These are phyloP conservation scores for Clarireedia homoeocarpa DNA, from an alignment of 2,329 filamentous ascomycete species.

Conservation along the genomic window DNA sequence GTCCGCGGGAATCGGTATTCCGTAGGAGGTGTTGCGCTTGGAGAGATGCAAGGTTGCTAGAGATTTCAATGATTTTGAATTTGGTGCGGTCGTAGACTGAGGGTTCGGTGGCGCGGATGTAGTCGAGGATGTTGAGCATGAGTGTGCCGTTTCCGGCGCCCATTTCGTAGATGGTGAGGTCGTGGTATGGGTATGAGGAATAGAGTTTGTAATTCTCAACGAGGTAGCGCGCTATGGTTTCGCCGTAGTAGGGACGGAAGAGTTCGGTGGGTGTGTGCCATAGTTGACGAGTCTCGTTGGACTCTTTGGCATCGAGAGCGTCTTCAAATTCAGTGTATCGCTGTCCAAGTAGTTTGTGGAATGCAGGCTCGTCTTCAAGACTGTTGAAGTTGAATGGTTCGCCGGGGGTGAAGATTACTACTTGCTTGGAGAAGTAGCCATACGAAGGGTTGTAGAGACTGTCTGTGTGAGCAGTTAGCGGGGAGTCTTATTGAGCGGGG, in stretches of 20 bases:
- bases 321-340: constrained; percentile 91
- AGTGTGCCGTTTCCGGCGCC: constrained; percentile 93
- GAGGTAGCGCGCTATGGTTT: constrained; percentile 93
- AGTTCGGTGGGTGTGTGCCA: constrained; percentile 99
- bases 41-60: constrained; percentile 66
- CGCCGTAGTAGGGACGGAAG: constrained; percentile 92
- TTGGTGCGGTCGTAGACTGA: constrained; percentile 90
- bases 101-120: constrained; percentile 81
- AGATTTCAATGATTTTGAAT: constrained; percentile 96
- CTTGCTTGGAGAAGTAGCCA: constrained; percentile 94
- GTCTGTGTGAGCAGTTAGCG: constrained; percentile 45
- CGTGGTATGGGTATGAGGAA: constrained; percentile 88
- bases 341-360: constrained; percentile 66
- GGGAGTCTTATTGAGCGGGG: neutral
- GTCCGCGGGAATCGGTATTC: constrained; percentile 62
- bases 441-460: constrained; percentile 92
- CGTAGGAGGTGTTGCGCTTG: constrained; percentile 65
- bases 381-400: constrained; percentile 82
- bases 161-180: constrained; percentile 98
- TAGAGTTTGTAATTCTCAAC: constrained; percentile 94
- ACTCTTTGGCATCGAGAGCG: constrained; percentile 61
- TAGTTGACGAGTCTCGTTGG: constrained; percentile 70
- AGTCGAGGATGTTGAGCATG: constrained; percentile 97
- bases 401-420: constrained; percentile 89
- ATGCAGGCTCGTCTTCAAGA: constrained; percentile 78